These are phyloP conservation scores for Pseudogymnoascus sp. DNA, from an alignment of 2,329 filamentous ascomycete species.

Conservation along the genomic window DNA sequence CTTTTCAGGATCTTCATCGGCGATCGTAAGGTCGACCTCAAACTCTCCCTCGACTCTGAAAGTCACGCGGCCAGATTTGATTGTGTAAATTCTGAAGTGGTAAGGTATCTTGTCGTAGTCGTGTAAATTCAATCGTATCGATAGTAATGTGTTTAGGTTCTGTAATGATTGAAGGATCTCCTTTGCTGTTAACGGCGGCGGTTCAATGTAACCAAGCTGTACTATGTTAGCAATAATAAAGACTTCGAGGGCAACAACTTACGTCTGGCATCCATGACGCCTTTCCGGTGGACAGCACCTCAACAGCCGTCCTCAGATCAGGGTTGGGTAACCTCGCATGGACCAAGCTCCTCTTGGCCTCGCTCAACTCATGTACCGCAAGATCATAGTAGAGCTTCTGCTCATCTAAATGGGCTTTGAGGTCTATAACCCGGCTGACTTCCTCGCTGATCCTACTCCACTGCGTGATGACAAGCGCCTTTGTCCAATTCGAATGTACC, in stretches of 20 bases:
- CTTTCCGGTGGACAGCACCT: slow-evolving; percentile 71
- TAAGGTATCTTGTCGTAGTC: slow-evolving; percentile 68
- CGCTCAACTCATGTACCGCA: slow-evolving; percentile 54
- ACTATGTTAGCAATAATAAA: slow-evolving; percentile 15
- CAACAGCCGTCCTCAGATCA: slow-evolving; percentile 80
- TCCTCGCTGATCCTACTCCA: slow-evolving; percentile 76
- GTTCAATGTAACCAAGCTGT: slow-evolving; percentile 68
- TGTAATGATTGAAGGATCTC: slow-evolving; percentile 67
- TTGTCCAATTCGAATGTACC: slow-evolving; percentile 81
- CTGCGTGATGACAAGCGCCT: slow-evolving; percentile 79
- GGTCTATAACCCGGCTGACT: slow-evolving; percentile 80
- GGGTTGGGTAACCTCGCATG: slow-evolving; percentile 75
- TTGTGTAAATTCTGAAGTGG: slow-evolving; percentile 68
- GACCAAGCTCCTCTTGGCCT: slow-evolving; percentile 64
- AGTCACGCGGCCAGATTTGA: slow-evolving; percentile 80
- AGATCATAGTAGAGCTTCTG: slow-evolving; percentile 52
- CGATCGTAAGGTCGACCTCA: slow-evolving; percentile 85
- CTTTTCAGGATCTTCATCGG: slow-evolving; percentile 70
- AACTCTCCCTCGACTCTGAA: slow-evolving; percentile 80
- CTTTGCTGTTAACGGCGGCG: slow-evolving; percentile 59
- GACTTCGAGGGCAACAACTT: slow-evolving; percentile 27
- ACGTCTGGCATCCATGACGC: slow-evolving; percentile 73
- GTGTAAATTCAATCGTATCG: slow-evolving; percentile 73
- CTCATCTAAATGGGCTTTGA: slow-evolving; percentile 64
- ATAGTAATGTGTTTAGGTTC: slow-evolving; percentile 75